Percentiles rank a stretch among this genome's conserved stretches.
These are phyloP conservation scores for Xylaria sp. DNA, from an alignment of 2,329 filamentous ascomycete species.

Conservation along the genomic window DNA sequence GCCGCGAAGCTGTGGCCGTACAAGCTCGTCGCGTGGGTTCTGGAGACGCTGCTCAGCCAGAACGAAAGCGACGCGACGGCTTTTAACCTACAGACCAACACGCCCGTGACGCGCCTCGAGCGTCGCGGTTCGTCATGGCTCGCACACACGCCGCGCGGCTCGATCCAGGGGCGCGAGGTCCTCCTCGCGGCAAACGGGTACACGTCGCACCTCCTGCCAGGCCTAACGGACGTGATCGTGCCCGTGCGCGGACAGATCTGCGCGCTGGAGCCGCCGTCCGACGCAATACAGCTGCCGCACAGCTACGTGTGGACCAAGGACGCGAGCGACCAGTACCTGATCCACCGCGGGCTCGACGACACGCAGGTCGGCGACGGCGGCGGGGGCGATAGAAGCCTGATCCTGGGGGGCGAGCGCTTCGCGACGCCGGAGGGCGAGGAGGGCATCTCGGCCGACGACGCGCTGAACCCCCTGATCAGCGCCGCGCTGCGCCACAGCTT, in stretches of 20 bases:
- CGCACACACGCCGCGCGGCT: conserved; percentile 76
- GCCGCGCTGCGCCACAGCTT: conserved; percentile 64
- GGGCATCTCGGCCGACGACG: conserved; percentile 71
- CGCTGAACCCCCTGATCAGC: conserved; percentile 66
- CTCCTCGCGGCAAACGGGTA: conserved; percentile 88
- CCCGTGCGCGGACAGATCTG: conserved; percentile 81
- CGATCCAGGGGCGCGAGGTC: conserved; percentile 69
- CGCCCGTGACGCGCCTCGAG: conserved; percentile 66
- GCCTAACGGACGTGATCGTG: conserved; percentile 69
- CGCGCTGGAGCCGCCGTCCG: conserved; percentile 67
- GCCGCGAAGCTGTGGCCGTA: conserved; percentile 85
- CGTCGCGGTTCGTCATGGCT: conserved; percentile 60
- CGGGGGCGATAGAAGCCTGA: conserved; percentile 54
- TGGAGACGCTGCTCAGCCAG: conserved; percentile 66
- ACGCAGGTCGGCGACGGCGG: conserved; percentile 19
- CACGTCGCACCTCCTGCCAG: conserved; percentile 78
- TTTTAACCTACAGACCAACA: conserved; percentile 81
- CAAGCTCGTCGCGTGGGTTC: conserved; percentile 79
- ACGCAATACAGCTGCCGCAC: conserved; percentile 37
- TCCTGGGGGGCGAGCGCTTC: conserved; percentile 76
- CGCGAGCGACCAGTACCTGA: conserved; percentile 35
- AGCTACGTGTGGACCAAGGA: conserved; percentile 38
- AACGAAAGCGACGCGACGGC: conserved; percentile 32
- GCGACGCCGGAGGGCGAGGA: conserved; percentile 64
- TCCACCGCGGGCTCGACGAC: conserved; percentile 35